These are phyloP conservation scores for Diaporthe sp. DNA, from an alignment of 2,329 filamentous ascomycete species.

Conservation along the genomic window DNA sequence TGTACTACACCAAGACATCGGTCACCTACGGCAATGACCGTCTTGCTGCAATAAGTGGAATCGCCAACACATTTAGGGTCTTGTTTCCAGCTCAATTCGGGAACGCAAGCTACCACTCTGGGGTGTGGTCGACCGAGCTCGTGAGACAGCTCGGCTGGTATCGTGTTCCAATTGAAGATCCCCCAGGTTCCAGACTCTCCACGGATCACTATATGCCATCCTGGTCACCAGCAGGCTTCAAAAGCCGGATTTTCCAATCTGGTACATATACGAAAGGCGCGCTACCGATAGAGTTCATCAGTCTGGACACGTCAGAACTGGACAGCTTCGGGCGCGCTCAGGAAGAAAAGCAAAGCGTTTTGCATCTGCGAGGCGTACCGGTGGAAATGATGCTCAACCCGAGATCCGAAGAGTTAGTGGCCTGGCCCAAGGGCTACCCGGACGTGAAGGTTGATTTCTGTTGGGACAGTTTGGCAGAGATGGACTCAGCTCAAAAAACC, in stretches of 20 bases:
- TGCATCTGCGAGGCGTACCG: not conserved
- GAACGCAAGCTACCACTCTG: not conserved
- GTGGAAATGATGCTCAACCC: not conserved
- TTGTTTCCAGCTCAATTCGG: not conserved
- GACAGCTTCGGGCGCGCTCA: not conserved
- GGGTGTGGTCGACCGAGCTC: not conserved
- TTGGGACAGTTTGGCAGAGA: not conserved
- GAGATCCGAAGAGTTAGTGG: not conserved
- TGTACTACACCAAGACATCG: not conserved
- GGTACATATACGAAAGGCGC: not conserved
- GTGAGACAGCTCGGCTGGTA: too few species aligned
- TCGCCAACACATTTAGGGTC: not conserved
- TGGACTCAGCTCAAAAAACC: not conserved
- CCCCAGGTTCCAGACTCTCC: not conserved
- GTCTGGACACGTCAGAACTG: not conserved
- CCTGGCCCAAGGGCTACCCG: not conserved
- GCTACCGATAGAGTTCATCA: not conserved
- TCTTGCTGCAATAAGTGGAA: not conserved
- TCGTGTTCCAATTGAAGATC: not conserved
- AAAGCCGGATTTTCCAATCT: not conserved
- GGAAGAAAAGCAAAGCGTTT: not conserved
- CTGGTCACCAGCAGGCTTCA: not conserved
- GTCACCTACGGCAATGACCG: not conserved
- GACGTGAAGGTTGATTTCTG: not conserved
- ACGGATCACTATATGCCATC: not conserved